Evolutionary conservation across 345 rosid genomes (phyloP).

Genomic region (Cardamine resedifolia): DNA sequence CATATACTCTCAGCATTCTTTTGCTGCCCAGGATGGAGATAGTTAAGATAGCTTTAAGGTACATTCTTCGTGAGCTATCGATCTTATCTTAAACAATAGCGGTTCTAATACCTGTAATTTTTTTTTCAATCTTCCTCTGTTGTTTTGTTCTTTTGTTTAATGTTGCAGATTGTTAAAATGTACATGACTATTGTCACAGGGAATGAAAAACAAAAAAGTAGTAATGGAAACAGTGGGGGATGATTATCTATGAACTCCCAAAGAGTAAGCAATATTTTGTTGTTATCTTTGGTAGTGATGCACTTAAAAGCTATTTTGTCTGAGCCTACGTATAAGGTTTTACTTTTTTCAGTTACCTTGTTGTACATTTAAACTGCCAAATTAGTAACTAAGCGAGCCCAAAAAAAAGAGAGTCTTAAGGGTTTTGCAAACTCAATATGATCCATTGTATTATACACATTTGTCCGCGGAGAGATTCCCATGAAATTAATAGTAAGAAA

Average conservation of each 20-base stretch:
- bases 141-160: neutral
- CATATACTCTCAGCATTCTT: conserved; percentile 65
- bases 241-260: conserved; percentile 14
- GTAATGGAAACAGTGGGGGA: conserved; percentile 27
- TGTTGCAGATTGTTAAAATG: conserved; percentile 30
- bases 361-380: conserved; percentile 17
- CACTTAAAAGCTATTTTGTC: conserved; percentile 4
- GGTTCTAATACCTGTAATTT: conserved; percentile 4
- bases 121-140: neutral
- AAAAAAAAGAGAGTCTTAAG: neutral
- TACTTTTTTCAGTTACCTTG: neutral
- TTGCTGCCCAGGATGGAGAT: conserved; percentile 45
- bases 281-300: conserved; percentile 9
- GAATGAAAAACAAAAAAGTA: neutral
- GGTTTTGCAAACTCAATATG: conserved; percentile 15
- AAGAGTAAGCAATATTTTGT: conserved; percentile 31
- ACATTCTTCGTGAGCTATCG: conserved; percentile 23
- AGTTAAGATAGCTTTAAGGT: conserved; percentile 52
- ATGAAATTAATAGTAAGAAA: too few relatives aligned
- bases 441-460: neutral
- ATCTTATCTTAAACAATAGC: neutral
- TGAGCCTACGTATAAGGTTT: neutral
- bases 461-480: too few relatives aligned
- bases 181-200: conserved; percentile 36
- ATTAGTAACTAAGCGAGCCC: conserved; percentile 2